Conservation (phyloP, 176 grass and related monocot species). For the Neostapfia colusana region DNA sequence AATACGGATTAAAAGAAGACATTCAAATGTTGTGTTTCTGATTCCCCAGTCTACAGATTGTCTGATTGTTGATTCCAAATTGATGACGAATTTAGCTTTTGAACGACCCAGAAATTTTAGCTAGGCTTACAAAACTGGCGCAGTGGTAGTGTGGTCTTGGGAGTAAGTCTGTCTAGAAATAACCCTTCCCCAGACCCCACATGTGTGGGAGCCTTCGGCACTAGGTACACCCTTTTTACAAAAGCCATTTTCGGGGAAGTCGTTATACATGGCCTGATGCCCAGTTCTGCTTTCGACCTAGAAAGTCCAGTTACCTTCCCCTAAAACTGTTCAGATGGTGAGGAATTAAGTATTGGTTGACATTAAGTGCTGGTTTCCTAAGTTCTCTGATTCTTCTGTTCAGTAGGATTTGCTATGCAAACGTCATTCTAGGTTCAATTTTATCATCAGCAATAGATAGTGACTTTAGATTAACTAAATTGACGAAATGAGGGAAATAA, state of each 20-base stretch:
- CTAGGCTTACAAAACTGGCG: background rate
- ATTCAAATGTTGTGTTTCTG: background rate
- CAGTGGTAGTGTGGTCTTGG: too few species aligned
- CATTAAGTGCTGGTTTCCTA: background rate
- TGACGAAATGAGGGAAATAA: background rate
- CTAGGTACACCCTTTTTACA: too few species aligned
- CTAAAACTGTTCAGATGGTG: background rate
- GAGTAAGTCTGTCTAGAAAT: too few species aligned
- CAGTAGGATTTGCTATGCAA: background rate
- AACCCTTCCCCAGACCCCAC: too few species aligned
- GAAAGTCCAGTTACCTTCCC: background rate
- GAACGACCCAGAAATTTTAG: background rate
- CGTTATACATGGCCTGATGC: background rate
- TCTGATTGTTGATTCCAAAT: background rate
- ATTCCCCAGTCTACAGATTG: background rate
- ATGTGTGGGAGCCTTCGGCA: too few species aligned
- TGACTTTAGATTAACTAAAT: background rate
- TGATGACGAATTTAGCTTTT: too few species aligned
- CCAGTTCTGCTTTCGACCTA: background rate
- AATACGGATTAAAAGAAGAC: background rate
- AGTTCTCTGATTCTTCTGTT: too few species aligned
- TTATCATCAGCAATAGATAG: background rate
- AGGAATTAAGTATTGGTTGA: background rate
- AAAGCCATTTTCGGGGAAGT: too few species aligned
- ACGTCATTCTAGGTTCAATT: background rate